Percentiles rank a stretch among this genome's conserved stretches.
These are phyloP conservation scores for Pulveroboletus sp. DNA, from an alignment of 768 basidiomycete species.

Conservation along the genomic window DNA sequence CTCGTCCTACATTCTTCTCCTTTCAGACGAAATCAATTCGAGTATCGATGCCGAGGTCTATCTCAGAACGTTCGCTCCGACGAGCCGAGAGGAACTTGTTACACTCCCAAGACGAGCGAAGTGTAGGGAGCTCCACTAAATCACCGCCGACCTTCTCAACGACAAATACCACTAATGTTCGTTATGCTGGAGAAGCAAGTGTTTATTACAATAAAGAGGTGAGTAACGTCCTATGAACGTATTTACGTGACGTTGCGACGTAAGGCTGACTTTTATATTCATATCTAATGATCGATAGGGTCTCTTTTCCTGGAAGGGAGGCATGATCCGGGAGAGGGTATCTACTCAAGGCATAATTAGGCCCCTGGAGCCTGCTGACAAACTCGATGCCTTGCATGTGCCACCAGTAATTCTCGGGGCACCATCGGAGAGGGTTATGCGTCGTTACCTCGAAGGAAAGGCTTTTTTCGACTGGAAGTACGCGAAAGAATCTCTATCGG, in stretches of 20 bases:
- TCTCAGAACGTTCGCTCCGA: constrained; percentile 10
- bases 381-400: constrained; percentile 63
- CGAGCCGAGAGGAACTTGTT: background rate
- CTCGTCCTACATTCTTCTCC: constrained; percentile 13
- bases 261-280: constrained; percentile 1
- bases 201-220: constrained; percentile 55
- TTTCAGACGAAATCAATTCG: constrained; percentile 16
- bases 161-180: constrained; percentile 11
- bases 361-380: constrained; percentile 66
- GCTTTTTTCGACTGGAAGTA: constrained; percentile 66
- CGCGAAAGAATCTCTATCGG: constrained; percentile 45
- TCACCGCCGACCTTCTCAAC: constrained; percentile 13
- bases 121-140: constrained; percentile 21
- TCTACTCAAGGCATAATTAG: constrained; percentile 80
- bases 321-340: constrained; percentile 91
- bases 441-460: constrained; percentile 70
- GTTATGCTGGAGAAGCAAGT: constrained; percentile 57
- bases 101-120: constrained; percentile 11
- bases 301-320: constrained; percentile 38
- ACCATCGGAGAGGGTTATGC: constrained; percentile 68
- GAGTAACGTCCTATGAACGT: constrained; percentile 12
- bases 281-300: constrained; percentile 26
- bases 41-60: constrained; percentile 11
- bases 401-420: constrained; percentile 65
- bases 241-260: background rate